Percentiles rank a stretch among this genome's conserved stretches.
phyloP scores from a whole-genome alignment of 2,329 filamentous ascomycete genomes.

The Teratosphaeria epicoccoides region DNA sequence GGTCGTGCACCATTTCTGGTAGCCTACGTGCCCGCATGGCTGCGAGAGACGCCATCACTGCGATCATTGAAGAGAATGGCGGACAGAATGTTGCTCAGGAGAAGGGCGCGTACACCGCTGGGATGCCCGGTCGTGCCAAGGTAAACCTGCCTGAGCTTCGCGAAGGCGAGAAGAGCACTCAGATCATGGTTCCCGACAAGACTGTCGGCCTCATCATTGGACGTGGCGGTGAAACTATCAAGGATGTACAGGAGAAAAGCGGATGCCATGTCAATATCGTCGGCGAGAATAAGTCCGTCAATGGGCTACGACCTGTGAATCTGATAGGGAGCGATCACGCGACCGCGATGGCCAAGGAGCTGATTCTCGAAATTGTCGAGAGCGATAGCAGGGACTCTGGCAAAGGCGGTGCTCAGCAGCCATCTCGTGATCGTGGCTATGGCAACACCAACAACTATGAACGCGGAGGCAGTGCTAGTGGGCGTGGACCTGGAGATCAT shows the following conservation, averaged over 20 bases:
- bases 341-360: constrained; percentile 67
- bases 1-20: constrained; percentile 79
- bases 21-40: constrained; percentile 59
- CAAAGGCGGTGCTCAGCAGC: constrained; percentile 14
- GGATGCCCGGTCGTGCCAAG: constrained; percentile 26
- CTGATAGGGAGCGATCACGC: constrained; percentile 70
- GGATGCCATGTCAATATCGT: constrained; percentile 96
- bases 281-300: constrained; percentile 83
- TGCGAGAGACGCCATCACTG: constrained; percentile 73
- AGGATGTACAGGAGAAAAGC: constrained; percentile 80
- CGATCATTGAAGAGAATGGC: constrained; percentile 78
- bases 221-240: constrained; percentile 85
- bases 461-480: constrained; percentile 31
- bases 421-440: constrained; percentile 21
- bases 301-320: constrained; percentile 80
- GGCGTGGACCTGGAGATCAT: constrained; percentile 38
- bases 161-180: constrained; percentile 74
- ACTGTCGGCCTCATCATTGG: constrained; percentile 90
- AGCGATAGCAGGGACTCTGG: constrained; percentile 53
- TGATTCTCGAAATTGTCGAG: constrained; percentile 84
- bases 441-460: constrained; percentile 26
- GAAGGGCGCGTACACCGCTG: constrained; percentile 26
- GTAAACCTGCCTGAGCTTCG: constrained; percentile 44
- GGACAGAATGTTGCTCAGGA: constrained; percentile 37
- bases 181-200: constrained; percentile 90